A percentile compares a stretch with the other conserved stretches of the same genome.
phyloP scores from a whole-genome alignment of 2,329 filamentous ascomycete species.

The Alternaria alternata region DNA sequence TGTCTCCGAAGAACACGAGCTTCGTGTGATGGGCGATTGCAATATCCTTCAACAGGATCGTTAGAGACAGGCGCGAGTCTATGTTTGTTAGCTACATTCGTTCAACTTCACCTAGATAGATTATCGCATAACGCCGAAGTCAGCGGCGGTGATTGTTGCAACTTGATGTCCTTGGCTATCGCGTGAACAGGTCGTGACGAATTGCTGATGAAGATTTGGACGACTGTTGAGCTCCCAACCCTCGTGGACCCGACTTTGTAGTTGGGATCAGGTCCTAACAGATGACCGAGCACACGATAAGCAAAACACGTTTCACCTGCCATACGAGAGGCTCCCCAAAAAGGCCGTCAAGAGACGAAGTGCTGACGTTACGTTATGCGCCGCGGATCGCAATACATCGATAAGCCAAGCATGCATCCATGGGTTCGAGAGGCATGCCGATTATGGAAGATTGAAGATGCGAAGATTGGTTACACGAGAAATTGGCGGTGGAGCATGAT shows the following conservation, averaged over 20 bases:
- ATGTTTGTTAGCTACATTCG: slow-evolving; percentile 8
- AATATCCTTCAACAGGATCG: slow-evolving; percentile 35
- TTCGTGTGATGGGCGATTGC: neutral
- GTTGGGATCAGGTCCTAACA: neutral
- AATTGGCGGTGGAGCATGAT: slow-evolving; percentile 14
- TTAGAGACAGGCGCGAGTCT: neutral
- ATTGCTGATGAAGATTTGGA: neutral
- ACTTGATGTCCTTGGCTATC: neutral
- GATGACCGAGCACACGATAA: neutral
- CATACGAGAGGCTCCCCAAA: neutral
- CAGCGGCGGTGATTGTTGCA: neutral
- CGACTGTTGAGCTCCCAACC: neutral
- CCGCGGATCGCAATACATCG: slow-evolving; percentile 8
- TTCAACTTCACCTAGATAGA: neutral
- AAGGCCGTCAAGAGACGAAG: neutral
- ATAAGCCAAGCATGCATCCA: neutral
- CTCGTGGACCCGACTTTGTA: neutral
- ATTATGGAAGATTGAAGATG: slow-evolving; percentile 4
- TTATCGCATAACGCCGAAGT: neutral
- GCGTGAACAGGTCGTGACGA: neutral
- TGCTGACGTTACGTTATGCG: neutral
- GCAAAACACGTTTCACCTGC: slow-evolving; percentile 3
- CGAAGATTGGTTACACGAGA: slow-evolving; percentile 9
- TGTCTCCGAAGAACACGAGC: slow-evolving; percentile 7
- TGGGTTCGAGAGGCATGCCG: neutral